Base-by-base conservation (phyloP, 2,329 filamentous ascomycete genomes). In the Trichoderma sp. region DNA sequence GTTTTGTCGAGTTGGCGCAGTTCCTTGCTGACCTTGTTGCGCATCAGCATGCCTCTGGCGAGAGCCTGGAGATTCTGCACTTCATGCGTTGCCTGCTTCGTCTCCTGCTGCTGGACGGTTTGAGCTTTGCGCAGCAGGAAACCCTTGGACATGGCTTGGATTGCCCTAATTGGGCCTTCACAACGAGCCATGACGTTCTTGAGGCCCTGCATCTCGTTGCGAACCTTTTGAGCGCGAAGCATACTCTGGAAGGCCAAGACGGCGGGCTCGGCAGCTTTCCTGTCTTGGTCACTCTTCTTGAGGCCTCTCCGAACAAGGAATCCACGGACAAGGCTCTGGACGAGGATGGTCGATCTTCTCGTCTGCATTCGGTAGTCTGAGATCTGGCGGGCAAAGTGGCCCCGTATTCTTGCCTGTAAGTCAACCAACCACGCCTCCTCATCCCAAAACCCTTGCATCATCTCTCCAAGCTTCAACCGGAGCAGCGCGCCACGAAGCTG, bases 371-470 rank as follows among this genome's bases (percentile, higher is more conserved):
- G 87, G 77, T 97, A 97, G 67, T 87, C 85, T 69, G 89, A 86
- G 65, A 98, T 86, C 75, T 97, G 92, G 52, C 94, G 84, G 2
- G 91, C 85, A 78, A 92, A 97, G 72, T 96, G 92, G 61, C 93
- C 96, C 66, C 95, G 88, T 63, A 98, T 90, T 45, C 90, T 87
- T 7, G 93, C 87, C 76, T 99, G 96, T 10, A 99, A 81, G 60
- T 96, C 90, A 50, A 94, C 79, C 30, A 99, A 78, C 75, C 85
- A 82, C 28, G 89, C 84, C 76, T 99, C 95, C 14, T 86, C 84
- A 67, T 95, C 90, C 95, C 95, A 99, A 3, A 99, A 83, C 50
- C 86, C 79, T 72, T 97, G 90, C 95, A 99, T 98, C 63, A 87
- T 83, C 57, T 90, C 82, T 5, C 92, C 93, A 2, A 98, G 85